Percentiles rank a stretch among this genome's conserved stretches.
Conservation (phyloP, 1,284 basidiomycete genomes). For the Cryptococcus sp. region DNA sequence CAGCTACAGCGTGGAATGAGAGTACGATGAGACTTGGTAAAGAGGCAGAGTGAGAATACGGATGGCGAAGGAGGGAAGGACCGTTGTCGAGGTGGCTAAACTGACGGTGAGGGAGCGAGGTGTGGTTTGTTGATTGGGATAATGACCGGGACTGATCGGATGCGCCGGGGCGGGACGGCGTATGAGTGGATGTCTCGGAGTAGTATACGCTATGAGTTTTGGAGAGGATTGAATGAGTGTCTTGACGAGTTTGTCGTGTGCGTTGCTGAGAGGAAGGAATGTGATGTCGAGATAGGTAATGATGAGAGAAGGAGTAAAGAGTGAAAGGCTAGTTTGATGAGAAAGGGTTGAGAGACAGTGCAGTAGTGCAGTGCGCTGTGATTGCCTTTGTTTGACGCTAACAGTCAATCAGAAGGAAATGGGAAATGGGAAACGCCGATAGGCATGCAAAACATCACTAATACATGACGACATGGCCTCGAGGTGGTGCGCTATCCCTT, state of each 20-base stretch:
- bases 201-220: not conserved
- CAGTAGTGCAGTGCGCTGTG: no score
- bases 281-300: not conserved
- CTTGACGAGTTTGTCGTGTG: not conserved
- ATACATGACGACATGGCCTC: no score
- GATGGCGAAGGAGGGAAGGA: not conserved
- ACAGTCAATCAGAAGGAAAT: no score
- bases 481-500: no score
- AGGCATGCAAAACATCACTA: no score
- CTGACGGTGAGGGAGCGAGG: not conserved
- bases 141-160: constrained; percentile 1
- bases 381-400: no score
- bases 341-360: no score
- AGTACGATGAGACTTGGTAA: not conserved
- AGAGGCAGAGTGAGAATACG: not conserved
- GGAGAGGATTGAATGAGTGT: not conserved
- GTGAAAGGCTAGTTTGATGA: no score
- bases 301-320: not conserved
- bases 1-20: constrained; percentile 4
- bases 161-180: no score
- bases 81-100: not conserved
- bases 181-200: not conserved
- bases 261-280: not conserved
- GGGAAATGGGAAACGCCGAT: no score
- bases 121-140: not conserved